Conservation (phyloP, 2,329 filamentous ascomycete genomes). For the Amauroascus verrucosus region DNA sequence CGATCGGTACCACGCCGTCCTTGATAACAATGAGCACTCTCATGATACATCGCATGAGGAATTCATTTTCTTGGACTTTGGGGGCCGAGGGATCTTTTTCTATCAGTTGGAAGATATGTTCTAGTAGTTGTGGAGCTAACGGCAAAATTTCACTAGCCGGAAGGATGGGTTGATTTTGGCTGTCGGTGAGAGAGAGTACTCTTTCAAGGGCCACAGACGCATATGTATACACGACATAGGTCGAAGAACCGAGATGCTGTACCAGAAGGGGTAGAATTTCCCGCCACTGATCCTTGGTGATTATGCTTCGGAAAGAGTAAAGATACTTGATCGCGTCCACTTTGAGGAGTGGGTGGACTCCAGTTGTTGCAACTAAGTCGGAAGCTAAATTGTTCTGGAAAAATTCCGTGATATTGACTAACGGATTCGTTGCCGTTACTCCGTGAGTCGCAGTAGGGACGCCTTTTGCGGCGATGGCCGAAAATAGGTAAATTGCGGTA, state of each 20-base stretch:
- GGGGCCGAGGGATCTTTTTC: constrained; percentile 73
- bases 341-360: constrained; percentile 74
- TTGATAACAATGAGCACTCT: constrained; percentile 88
- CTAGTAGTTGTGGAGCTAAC: constrained; percentile 72
- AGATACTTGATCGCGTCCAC: constrained; percentile 98
- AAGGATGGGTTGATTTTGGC: constrained; percentile 67
- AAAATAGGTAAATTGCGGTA: constrained; percentile 93
- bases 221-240: constrained; percentile 97
- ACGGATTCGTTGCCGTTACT: constrained; percentile 78
- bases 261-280: constrained; percentile 81
- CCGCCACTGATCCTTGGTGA: constrained; percentile 86
- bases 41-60: constrained; percentile 98
- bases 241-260: constrained; percentile 75
- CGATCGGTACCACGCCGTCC: constrained; percentile 63
- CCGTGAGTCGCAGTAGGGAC: constrained; percentile 77
- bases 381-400: constrained; percentile 85
- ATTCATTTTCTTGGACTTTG: constrained; percentile 98
- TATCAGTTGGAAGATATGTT: constrained; percentile 84
- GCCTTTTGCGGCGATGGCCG: constrained; percentile 87
- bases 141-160: constrained; percentile 66
- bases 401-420: constrained; percentile 84
- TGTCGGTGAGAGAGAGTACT: constrained; percentile 72
- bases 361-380: constrained; percentile 64
- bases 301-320: constrained; percentile 90
- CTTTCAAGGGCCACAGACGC: constrained; percentile 94